These are phyloP conservation scores for Aspergillus puulaauensis DNA, from an alignment of 2,329 filamentous ascomycete species.

Conservation along the genomic window DNA sequence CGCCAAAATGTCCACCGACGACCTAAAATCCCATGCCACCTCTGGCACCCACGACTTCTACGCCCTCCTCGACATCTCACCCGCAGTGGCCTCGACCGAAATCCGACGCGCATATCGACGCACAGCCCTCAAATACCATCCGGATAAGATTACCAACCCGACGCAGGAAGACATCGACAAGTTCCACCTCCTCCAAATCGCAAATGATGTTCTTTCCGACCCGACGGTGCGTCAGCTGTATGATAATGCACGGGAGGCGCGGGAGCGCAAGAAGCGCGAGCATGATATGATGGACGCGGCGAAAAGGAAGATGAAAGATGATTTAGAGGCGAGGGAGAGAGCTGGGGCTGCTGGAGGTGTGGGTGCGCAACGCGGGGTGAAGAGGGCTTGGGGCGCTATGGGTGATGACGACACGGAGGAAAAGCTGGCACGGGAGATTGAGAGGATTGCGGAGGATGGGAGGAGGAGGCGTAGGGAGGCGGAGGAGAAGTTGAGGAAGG, in stretches of 20 bases:
- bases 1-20: constrained; percentile 38
- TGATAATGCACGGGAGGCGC: constrained; percentile 72
- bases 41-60: constrained; percentile 70
- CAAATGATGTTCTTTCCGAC: constrained; percentile 79
- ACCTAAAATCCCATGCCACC: constrained; percentile 58
- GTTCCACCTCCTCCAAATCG: constrained; percentile 82
- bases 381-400: constrained; percentile 51
- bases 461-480: constrained; percentile 52
- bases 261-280: constrained; percentile 67
- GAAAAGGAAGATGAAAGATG: constrained; percentile 76
- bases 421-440: constrained; percentile 55
- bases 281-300: constrained; percentile 71
- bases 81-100: constrained; percentile 66
- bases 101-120: constrained; percentile 83
- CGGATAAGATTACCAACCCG: constrained; percentile 77
- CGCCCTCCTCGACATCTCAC: constrained; percentile 67
- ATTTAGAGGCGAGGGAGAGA: constrained; percentile 75
- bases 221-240: constrained; percentile 71
- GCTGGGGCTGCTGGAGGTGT: constrained; percentile 33
- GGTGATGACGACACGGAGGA: constrained; percentile 43
- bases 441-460: constrained; percentile 54
- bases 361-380: constrained; percentile 54
- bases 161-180: constrained; percentile 69
- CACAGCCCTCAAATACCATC: constrained; percentile 85
- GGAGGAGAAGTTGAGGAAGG: constrained; percentile 46